These are phyloP conservation scores for Plantago coronopus DNA, from an alignment of 305 asterid genomes.

Conservation along the genomic window DNA sequence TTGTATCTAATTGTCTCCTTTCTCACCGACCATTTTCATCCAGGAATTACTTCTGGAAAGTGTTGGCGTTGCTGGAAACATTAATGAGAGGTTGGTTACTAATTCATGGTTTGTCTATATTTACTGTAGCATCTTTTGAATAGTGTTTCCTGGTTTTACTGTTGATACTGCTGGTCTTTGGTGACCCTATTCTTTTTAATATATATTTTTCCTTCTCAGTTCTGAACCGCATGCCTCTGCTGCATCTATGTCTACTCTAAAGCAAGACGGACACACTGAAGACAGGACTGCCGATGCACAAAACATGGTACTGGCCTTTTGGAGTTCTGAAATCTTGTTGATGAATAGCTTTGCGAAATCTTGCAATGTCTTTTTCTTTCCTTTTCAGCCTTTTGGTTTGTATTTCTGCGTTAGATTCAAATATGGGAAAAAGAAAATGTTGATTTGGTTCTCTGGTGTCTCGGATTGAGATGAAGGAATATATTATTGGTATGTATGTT, in stretches of 20 bases:
- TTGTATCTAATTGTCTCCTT: slow-evolving; percentile 7
- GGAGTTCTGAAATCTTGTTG: slow-evolving; percentile 23
- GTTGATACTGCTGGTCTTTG: slow-evolving; percentile 15
- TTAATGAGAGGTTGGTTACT: slow-evolving; percentile 50
- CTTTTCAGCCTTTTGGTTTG: neutral
- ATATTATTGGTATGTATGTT: neutral
- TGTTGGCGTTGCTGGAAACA: slow-evolving; percentile 45
- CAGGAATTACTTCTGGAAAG: slow-evolving; percentile 71
- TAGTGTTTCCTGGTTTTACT: too few species aligned
- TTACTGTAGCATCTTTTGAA: too few species aligned
- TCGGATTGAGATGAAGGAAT: neutral
- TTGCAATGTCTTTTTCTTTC: too few species aligned
- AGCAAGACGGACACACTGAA: slow-evolving; percentile 48
- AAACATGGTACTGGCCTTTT: slow-evolving; percentile 41
- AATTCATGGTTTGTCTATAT: slow-evolving; percentile 8
- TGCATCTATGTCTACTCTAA: slow-evolving; percentile 43
- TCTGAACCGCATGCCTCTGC: slow-evolving; percentile 60
- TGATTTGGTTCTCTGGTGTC: neutral
- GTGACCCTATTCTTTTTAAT: slow-evolving; percentile 14
- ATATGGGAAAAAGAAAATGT: too few species aligned
- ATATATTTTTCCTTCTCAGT: slow-evolving; percentile 37
- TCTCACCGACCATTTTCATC: slow-evolving; percentile 26
- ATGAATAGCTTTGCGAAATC: too few species aligned
- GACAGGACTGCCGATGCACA: slow-evolving; percentile 43
- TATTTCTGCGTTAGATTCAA: neutral